These are phyloP conservation scores for Clarireedia monteithiana DNA, from an alignment of 2,329 filamentous ascomycete species.

Conservation along the genomic window DNA sequence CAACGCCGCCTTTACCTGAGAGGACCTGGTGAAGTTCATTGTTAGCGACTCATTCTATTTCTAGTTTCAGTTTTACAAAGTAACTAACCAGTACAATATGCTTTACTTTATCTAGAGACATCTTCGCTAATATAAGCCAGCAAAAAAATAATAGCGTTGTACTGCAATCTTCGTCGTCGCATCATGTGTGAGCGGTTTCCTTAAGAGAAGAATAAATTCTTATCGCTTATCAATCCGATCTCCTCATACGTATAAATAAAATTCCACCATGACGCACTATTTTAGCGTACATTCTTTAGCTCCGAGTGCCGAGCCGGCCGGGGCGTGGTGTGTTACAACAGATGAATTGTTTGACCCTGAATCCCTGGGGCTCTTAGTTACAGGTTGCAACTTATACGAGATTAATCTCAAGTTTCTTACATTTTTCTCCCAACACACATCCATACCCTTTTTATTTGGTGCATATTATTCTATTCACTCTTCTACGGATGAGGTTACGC, in stretches of 20 bases:
- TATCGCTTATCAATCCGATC: slow-evolving; percentile 27
- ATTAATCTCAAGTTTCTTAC: background rate
- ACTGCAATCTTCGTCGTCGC: slow-evolving; percentile 1
- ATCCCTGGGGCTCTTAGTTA: background rate
- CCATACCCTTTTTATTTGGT: background rate
- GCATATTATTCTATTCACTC: background rate
- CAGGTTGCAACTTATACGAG: background rate
- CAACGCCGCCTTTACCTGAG: slow-evolving; percentile 95
- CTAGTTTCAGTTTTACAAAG: background rate
- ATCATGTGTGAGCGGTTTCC: background rate
- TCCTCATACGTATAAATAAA: background rate
- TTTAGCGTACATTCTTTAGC: slow-evolving; percentile 4
- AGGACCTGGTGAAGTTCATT: slow-evolving; percentile 47
- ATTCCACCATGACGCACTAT: background rate
- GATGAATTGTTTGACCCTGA: slow-evolving; percentile 9
- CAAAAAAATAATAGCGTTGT: background rate
- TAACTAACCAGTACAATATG: slow-evolving; percentile 64
- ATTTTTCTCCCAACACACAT: background rate
- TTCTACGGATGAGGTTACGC: background rate
- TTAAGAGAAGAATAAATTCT: slow-evolving; percentile 4
- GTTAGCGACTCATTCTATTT: background rate
- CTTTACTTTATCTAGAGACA: slow-evolving; percentile 64
- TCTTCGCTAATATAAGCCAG: slow-evolving; percentile 28
- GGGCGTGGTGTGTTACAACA: background rate
- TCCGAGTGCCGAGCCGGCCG: background rate